Base-by-base conservation (phyloP, 2,329 filamentous ascomycete species). In the Fusarium cicatricum region DNA sequence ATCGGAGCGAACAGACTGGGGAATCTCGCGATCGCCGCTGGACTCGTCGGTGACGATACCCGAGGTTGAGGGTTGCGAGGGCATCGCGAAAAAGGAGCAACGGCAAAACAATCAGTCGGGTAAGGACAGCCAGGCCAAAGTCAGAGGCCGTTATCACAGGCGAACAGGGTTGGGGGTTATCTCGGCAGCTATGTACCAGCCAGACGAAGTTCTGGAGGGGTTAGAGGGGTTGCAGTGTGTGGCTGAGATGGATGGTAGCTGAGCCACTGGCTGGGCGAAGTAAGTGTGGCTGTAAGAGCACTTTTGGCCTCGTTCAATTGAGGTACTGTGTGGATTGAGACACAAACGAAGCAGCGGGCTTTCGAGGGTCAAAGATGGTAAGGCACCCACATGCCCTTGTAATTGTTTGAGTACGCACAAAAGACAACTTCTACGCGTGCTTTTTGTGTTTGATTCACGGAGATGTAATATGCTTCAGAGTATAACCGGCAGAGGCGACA, bases 21-120 rank as follows among this genome's bases (percentile, higher is more conserved):
- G 95, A 53, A 99, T 98, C 67, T 92, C 89, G 38, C 93, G 90
- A 71, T 92, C 86, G 71, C 95, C 96, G 65, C 86, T 90, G 60
- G 76, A 74, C 44, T 87, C 84, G 72, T 93, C 88, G 46, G 89
- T 89, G 67, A 94, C 89, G 71, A 94, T 94, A 65, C 90, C 90
- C 34, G 91, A 81, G 44, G 84, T 87, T 52, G 85, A 81, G 33
- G 83, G 77, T 58, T 76, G 76, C 52, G 76, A 78, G 58, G 81
- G 78, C 83, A 80, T 80, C 64, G 66, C 42, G 49, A 28, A 31
- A 21, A 17, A 34, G 36, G 23, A 26, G 15, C 21, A 19, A 8
- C 14, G 26, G 37, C 26, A 21, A 23, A 31, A 31, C 33, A 42
- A 17, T 15, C 33, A 17, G 32, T 33, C 16, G 11, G 17, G n/a